These are phyloP conservation scores for Hibiscus syriacus DNA, from an alignment of 345 rosid species.

Conservation along the genomic window DNA sequence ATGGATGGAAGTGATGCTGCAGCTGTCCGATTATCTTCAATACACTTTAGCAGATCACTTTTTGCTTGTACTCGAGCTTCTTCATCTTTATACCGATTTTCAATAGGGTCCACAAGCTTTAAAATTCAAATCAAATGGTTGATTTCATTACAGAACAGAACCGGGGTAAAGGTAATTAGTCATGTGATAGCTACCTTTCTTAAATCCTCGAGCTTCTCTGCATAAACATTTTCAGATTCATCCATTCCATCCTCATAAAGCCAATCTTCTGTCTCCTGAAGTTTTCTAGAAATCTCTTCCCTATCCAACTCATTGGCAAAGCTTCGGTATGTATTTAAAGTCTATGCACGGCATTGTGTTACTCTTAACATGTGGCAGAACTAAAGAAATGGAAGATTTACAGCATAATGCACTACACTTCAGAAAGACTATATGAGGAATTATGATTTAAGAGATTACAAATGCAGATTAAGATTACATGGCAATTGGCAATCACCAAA, in stretches of 20 bases:
- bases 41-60: slow-evolving; percentile 41
- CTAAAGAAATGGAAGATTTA: neutral
- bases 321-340: slow-evolving; percentile 49
- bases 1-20: slow-evolving; percentile 43
- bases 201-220: slow-evolving; percentile 46
- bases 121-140: slow-evolving; percentile 1
- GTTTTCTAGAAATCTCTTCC: slow-evolving; percentile 50
- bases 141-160: slow-evolving; percentile 5
- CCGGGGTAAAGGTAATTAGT: neutral
- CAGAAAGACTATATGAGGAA: neutral
- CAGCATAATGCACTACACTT: neutral
- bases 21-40: slow-evolving; percentile 35
- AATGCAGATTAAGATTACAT: neutral
- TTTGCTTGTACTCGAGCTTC: slow-evolving; percentile 54
- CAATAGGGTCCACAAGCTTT: slow-evolving; percentile 66
- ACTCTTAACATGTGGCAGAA: neutral
- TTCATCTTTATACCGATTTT: slow-evolving; percentile 53
- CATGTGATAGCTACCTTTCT: slow-evolving; percentile 34
- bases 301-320: slow-evolving; percentile 52
- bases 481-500: neutral
- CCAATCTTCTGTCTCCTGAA: slow-evolving; percentile 79
- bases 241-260: slow-evolving; percentile 75
- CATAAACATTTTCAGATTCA: slow-evolving; percentile 59
- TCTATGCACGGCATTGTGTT: slow-evolving; percentile 25
- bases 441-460: neutral